phyloP scores from a whole-genome alignment of 306 rosid genomes.

The Acacia melanoxylon region DNA sequence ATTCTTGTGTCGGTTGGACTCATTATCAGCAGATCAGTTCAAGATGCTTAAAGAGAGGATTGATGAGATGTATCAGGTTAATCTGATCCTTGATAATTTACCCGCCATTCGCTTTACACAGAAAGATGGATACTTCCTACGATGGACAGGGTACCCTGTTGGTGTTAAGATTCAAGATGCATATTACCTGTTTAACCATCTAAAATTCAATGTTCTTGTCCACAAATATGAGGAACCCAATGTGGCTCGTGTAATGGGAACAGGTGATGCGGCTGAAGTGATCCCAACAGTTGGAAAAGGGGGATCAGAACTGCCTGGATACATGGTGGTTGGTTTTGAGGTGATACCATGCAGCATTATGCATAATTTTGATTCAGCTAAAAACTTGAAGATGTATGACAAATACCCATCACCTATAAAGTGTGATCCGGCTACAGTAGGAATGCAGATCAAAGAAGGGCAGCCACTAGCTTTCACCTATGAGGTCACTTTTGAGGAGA shows the following conservation, averaged over 20 bases:
- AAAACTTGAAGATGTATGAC: constrained; percentile 45
- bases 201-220: constrained; percentile 66
- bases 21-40: constrained; percentile 53
- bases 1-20: constrained; percentile 48
- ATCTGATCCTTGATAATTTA: constrained; percentile 52
- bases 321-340: constrained; percentile 85
- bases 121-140: constrained; percentile 57
- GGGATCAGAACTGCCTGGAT: constrained; percentile 52
- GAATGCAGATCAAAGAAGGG: constrained; percentile 62
- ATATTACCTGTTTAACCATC: constrained; percentile 64
- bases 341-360: constrained; percentile 66
- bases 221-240: constrained; percentile 66
- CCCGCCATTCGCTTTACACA: constrained; percentile 72
- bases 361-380: constrained; percentile 48
- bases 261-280: constrained; percentile 67
- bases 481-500: constrained; percentile 72
- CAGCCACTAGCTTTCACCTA: constrained; percentile 65
- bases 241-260: constrained; percentile 70
- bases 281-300: constrained; percentile 45
- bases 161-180: constrained; percentile 63
- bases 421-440: constrained; percentile 67
- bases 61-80: constrained; percentile 85
- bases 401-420: constrained; percentile 50
- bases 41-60: constrained; percentile 64
- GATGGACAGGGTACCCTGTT: constrained; percentile 79